These are phyloP conservation scores for Coniochaeta sp. DNA, from an alignment of 2,329 filamentous ascomycete species.

Conservation along the genomic window DNA sequence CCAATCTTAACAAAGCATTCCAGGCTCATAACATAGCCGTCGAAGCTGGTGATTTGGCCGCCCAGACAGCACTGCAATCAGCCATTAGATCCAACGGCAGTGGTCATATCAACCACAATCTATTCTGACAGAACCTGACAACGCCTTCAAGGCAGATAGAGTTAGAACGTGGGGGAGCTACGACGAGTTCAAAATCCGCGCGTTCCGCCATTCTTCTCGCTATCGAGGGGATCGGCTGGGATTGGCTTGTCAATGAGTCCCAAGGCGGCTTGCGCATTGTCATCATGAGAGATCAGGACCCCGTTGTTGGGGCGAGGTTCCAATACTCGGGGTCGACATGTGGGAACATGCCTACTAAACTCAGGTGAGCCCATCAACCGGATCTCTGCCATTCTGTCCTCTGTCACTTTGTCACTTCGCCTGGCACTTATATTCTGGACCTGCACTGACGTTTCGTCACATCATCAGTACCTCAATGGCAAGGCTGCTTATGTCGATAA, in stretches of 20 bases:
- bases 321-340: conserved; percentile 76
- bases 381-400: neutral
- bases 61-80: conserved; percentile 54
- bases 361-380: conserved; percentile 41
- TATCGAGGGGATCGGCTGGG: conserved; percentile 82
- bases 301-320: conserved; percentile 57
- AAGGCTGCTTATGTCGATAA: conserved; percentile 66
- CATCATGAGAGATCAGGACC: conserved; percentile 83
- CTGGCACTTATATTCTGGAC: neutral
- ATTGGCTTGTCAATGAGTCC: conserved; percentile 68
- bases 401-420: neutral
- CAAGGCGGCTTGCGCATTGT: conserved; percentile 56
- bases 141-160: conserved; percentile 57
- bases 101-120: conserved; percentile 59
- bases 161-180: conserved; percentile 60
- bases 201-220: conserved; percentile 60
- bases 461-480: conserved; percentile 59
- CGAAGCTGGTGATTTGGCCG: conserved; percentile 43
- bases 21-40: conserved; percentile 60
- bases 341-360: conserved; percentile 94
- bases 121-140: conserved; percentile 65
- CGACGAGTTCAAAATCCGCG: conserved; percentile 52
- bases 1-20: conserved; percentile 72
- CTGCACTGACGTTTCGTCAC: neutral
- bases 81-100: conserved; percentile 62